A percentile compares a stretch with the other conserved stretches of the same genome.
These are phyloP conservation scores for Metarhizium guizhouense DNA, from an alignment of 2,329 filamentous ascomycete genomes.

Conservation along the genomic window DNA sequence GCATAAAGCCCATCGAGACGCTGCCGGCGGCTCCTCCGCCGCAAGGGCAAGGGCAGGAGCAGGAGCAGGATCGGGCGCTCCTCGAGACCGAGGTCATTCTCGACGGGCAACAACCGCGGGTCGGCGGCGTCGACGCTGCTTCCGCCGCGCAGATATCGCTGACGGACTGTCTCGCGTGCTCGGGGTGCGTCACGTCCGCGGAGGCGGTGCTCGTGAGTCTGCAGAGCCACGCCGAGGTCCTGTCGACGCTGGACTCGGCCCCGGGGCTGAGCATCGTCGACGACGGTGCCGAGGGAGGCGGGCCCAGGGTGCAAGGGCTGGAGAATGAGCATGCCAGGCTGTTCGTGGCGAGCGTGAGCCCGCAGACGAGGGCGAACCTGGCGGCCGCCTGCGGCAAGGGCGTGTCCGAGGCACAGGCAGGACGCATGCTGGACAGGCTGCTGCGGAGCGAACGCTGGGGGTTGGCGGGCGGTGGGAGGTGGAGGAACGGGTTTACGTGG, in stretches of 20 bases:
- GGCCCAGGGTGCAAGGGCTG: constrained; percentile 37
- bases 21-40: constrained; percentile 49
- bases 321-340: constrained; percentile 58
- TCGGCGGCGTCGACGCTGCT: constrained; percentile 31
- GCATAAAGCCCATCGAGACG: constrained; percentile 95
- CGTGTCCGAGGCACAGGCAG: constrained; percentile 63
- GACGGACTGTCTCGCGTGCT: constrained; percentile 95
- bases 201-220: constrained; percentile 94
- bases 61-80: constrained; percentile 13
- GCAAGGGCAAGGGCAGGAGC: background rate
- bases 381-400: constrained; percentile 72
- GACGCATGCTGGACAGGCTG: constrained; percentile 74
- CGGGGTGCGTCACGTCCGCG: constrained; percentile 93
- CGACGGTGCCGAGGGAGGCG: constrained; percentile 16
- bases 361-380: constrained; percentile 81
- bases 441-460: constrained; percentile 57
- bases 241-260: constrained; percentile 67
- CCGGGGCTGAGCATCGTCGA: constrained; percentile 35
- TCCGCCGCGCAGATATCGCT: constrained; percentile 85
- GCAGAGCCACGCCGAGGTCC: constrained; percentile 87
- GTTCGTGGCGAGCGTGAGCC: constrained; percentile 87
- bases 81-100: constrained; percentile 78
- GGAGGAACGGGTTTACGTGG: constrained; percentile 76
- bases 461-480: constrained; percentile 58
- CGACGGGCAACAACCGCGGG: constrained; percentile 62